These are phyloP conservation scores for Myriosclerotinia curreyana DNA, from an alignment of 2,329 filamentous ascomycete species.

Conservation along the genomic window DNA sequence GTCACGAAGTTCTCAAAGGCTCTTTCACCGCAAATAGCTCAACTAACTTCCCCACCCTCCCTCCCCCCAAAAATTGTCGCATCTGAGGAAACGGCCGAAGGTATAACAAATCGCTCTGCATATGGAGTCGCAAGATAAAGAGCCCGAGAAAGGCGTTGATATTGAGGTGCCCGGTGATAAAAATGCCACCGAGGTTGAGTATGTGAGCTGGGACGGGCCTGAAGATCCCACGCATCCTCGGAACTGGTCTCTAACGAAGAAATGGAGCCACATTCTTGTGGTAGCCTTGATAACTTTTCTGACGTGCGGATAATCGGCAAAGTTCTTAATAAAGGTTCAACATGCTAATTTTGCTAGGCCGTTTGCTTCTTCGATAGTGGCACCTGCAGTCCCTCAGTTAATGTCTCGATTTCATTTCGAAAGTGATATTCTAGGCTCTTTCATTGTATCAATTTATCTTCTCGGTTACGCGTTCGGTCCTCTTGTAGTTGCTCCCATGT, in stretches of 20 bases:
- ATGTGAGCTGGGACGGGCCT: neutral
- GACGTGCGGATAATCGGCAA: slow-evolving; percentile 32
- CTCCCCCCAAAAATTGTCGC: too few relatives aligned
- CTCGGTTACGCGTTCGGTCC: slow-evolving; percentile 56
- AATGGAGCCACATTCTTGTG: neutral
- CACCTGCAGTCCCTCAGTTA: slow-evolving; percentile 41
- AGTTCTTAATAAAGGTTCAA: too few relatives aligned
- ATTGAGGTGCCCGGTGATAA: too few relatives aligned
- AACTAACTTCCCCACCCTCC: too few relatives aligned
- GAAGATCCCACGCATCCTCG: neutral
- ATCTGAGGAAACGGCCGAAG: too few relatives aligned
- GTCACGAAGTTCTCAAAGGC: too few relatives aligned
- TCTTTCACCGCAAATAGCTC: too few relatives aligned
- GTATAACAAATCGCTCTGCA: too few relatives aligned
- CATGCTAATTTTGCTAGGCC: slow-evolving; percentile 33
- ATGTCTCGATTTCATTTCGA: neutral
- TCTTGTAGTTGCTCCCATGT: slow-evolving; percentile 36
- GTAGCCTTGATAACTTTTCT: slow-evolving; percentile 39
- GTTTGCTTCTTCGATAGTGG: slow-evolving; percentile 48
- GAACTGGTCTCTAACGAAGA: neutral
- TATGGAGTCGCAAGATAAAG: too few relatives aligned
- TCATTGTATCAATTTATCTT: slow-evolving; percentile 32
- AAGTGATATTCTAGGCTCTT: neutral
- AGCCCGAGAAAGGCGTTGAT: too few relatives aligned
- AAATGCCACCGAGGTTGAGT: too few relatives aligned